phyloP scores from a whole-genome alignment of 2,329 filamentous ascomycete species.

The Trichoderma koningiopsis region DNA sequence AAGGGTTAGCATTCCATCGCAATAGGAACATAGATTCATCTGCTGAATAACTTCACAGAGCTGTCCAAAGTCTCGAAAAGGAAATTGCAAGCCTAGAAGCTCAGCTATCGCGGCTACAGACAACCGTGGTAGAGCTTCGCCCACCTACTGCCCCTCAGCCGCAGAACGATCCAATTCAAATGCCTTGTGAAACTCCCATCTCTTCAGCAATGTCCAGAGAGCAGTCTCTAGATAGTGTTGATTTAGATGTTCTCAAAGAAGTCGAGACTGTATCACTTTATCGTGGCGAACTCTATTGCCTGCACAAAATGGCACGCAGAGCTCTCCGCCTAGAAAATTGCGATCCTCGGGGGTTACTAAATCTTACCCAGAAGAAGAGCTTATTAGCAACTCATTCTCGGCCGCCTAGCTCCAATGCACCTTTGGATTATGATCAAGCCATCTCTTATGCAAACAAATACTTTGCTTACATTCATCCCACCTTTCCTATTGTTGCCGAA shows the following conservation, averaged over 20 bases:
- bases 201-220: not conserved
- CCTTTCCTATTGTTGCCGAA: slow-evolving; percentile 8
- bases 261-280: slow-evolving; percentile 10
- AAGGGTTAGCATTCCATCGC: slow-evolving; percentile 14
- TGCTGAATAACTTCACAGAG: not conserved
- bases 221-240: slow-evolving; percentile 5
- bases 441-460: slow-evolving; percentile 3
- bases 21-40: too few species aligned
- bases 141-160: not conserved
- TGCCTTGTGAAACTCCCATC: not conserved
- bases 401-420: not conserved
- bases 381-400: not conserved
- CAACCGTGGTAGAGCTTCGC: not conserved
- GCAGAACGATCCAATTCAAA: not conserved
- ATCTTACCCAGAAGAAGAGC: not conserved
- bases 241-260: slow-evolving; percentile 12
- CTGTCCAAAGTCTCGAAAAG: slow-evolving; percentile 4
- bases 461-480: slow-evolving; percentile 5
- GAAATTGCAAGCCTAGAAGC: slow-evolving; percentile 18
- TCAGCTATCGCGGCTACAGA: slow-evolving; percentile 13
- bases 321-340: slow-evolving; percentile 15
- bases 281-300: slow-evolving; percentile 9
- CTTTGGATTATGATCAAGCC: not conserved
- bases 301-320: slow-evolving; percentile 12
- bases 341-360: slow-evolving; percentile 5